A percentile compares a stretch with the other conserved stretches of the same genome.
These are phyloP conservation scores for Metschnikowia lunata DNA, from an alignment of 805 yeast genomes.

Conservation along the genomic window DNA sequence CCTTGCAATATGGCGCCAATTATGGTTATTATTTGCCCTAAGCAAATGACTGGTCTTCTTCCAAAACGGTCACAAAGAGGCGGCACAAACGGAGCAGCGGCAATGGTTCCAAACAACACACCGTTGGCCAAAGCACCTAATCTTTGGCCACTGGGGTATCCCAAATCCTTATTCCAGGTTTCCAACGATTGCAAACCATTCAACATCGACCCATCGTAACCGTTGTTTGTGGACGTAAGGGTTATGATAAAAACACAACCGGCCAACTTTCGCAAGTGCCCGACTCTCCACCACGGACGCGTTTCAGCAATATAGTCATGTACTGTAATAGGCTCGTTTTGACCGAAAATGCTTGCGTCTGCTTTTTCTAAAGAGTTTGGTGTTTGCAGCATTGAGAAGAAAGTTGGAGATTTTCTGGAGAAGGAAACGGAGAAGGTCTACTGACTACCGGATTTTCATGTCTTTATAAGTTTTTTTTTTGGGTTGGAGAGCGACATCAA, in stretches of 20 bases:
- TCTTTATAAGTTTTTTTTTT: background rate
- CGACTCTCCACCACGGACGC: conserved; percentile 29
- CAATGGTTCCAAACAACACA: conserved; percentile 34
- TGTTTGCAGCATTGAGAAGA: background rate
- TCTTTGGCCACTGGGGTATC: conserved; percentile 18
- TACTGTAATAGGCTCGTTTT: conserved; percentile 4
- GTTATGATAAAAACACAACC: conserved; percentile 37
- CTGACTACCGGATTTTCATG: background rate
- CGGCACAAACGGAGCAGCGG: conserved; percentile 18
- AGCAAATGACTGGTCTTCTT: conserved; percentile 31
- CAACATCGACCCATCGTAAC: conserved; percentile 32
- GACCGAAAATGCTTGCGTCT: background rate
- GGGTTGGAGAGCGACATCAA: background rate
- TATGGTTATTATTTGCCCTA: conserved; percentile 25
- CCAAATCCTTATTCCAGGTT: conserved; percentile 37
- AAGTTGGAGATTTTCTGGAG: background rate
- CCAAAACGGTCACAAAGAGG: conserved; percentile 35
- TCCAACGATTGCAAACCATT: conserved; percentile 47
- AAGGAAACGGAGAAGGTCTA: too few species aligned
- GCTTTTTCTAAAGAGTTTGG: background rate
- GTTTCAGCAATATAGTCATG: conserved; percentile 14
- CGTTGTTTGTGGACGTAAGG: conserved; percentile 42
- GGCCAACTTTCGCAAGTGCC: conserved; percentile 37
- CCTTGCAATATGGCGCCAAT: conserved; percentile 39
- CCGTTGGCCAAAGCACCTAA: conserved; percentile 23